These are phyloP conservation scores for Acidomyces sp. DNA, from an alignment of 495 filamentous ascomycete species.

Conservation along the genomic window DNA sequence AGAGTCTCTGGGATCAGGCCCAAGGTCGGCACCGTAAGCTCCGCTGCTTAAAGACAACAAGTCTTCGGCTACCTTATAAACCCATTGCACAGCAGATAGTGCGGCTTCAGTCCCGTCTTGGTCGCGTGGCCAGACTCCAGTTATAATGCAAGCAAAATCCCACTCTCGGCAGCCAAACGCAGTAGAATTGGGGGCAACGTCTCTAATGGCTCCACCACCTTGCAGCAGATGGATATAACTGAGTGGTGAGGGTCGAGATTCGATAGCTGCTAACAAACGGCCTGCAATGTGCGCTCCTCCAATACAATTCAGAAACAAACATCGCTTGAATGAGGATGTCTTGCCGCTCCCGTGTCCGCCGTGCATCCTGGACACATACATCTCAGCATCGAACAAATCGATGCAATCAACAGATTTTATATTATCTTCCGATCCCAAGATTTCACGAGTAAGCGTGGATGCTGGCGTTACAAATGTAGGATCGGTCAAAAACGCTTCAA, in stretches of 20 bases:
- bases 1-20: conserved; percentile 47
- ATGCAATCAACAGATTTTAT: conserved; percentile 35
- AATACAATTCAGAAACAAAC: conserved; percentile 45
- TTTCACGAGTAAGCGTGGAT: conserved; percentile 16
- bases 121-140: conserved; percentile 47
- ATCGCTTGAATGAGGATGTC: conserved; percentile 54
- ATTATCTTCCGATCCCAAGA: conserved; percentile 31
- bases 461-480: conserved; percentile 23
- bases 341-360: conserved; percentile 45
- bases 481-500: too few relatives aligned
- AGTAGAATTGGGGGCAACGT: conserved; percentile 36
- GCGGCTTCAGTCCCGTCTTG: conserved; percentile 39
- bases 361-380: conserved; percentile 50
- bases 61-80: conserved; percentile 38
- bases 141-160: conserved; percentile 51
- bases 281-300: conserved; percentile 30
- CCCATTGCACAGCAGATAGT: conserved; percentile 38
- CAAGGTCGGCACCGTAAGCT: conserved; percentile 49
- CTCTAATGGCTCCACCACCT: conserved; percentile 41
- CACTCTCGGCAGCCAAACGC: conserved; percentile 54
- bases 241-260: conserved; percentile 39
- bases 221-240: conserved; percentile 54
- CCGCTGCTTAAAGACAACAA: conserved; percentile 41
- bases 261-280: conserved; percentile 34
- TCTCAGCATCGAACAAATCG: conserved; percentile 45